phyloP scores from a whole-genome alignment of 169 alveolate genomes.

The Cryptosporidium parvum region DNA sequence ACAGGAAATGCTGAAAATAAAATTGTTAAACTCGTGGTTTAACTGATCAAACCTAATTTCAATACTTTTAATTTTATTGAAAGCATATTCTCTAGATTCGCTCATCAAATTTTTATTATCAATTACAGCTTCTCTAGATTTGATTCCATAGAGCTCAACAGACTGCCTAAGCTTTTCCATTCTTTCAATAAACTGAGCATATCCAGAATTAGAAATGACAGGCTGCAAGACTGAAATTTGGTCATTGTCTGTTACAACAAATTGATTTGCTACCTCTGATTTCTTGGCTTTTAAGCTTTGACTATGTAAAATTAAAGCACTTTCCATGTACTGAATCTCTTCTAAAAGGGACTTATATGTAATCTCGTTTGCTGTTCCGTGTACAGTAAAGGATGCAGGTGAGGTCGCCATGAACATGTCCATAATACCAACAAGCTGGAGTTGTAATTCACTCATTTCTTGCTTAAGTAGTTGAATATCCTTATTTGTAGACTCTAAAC shows the following conservation, averaged over 20 bases:
- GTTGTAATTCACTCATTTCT: slow-evolving; percentile 33
- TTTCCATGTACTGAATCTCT: slow-evolving; percentile 66
- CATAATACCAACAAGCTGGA: slow-evolving; percentile 52
- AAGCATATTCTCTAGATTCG: slow-evolving; percentile 47
- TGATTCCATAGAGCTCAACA: slow-evolving; percentile 32
- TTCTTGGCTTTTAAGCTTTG: slow-evolving; percentile 26
- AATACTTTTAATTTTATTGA: slow-evolving; percentile 30
- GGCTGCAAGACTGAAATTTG: slow-evolving; percentile 27
- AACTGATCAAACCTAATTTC: slow-evolving; percentile 51
- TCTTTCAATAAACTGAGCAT: slow-evolving; percentile 26
- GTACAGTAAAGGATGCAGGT: slow-evolving; percentile 72
- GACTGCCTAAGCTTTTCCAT: slow-evolving; percentile 61
- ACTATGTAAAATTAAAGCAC: neutral
- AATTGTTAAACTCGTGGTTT: slow-evolving; percentile 42
- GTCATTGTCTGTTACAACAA: neutral
- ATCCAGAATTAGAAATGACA: slow-evolving; percentile 36
- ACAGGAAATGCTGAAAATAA: slow-evolving; percentile 20
- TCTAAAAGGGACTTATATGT: slow-evolving; percentile 41
- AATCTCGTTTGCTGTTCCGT: slow-evolving; percentile 58
- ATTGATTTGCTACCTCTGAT: neutral
- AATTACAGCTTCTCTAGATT: slow-evolving; percentile 30
- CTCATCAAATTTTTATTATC: slow-evolving; percentile 4
- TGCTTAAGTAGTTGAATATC: slow-evolving; percentile 55
- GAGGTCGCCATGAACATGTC: slow-evolving; percentile 62
- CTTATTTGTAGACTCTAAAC: slow-evolving; percentile 29